A percentile compares a stretch with the other conserved stretches of the same genome.
phyloP scores from a whole-genome alignment of 2,329 filamentous ascomycete species.

The Zymoseptoria ardabiliae region DNA sequence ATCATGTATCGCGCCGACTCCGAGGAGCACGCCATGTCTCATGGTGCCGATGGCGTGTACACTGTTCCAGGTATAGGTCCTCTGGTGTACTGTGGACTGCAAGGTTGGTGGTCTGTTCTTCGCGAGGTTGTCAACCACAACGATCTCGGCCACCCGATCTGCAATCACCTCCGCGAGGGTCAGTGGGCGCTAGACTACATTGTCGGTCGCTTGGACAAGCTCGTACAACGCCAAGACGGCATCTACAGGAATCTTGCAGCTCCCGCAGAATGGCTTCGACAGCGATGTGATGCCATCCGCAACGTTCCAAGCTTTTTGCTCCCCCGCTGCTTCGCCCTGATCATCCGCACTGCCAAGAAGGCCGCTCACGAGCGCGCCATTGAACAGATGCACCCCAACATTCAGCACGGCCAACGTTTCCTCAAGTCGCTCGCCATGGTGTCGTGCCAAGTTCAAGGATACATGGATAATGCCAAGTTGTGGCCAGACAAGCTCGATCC shows the following conservation, averaged over 20 bases:
- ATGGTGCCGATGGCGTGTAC: conserved; percentile 79
- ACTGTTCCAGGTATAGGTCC: conserved; percentile 75
- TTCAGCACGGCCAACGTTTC: conserved; percentile 79
- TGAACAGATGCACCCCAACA: conserved; percentile 68
- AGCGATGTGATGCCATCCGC: conserved; percentile 79
- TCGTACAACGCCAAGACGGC: conserved; percentile 51
- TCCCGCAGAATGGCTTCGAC: conserved; percentile 69
- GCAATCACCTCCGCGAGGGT: conserved; percentile 83
- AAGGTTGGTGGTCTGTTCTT: conserved; percentile 95
- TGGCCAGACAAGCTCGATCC: conserved; percentile 81
- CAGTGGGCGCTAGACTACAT: conserved; percentile 92
- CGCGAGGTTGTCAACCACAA: conserved; percentile 80
- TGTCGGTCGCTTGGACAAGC: conserved; percentile 63
- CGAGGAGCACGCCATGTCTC: conserved; percentile 74
- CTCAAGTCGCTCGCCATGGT: conserved; percentile 83
- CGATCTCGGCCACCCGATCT: conserved; percentile 85
- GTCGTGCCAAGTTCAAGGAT: conserved; percentile 82
- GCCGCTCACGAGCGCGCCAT: conserved; percentile 73
- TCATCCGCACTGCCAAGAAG: conserved; percentile 79
- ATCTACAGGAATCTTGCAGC: conserved; percentile 54
- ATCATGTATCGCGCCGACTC: conserved; percentile 85
- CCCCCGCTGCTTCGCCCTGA: conserved; percentile 86
- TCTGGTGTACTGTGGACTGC: conserved; percentile 90
- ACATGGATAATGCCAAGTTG: conserved; percentile 81
- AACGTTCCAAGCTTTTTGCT: conserved; percentile 80